A percentile compares a stretch with the other conserved stretches of the same genome.
Conservation (phyloP, 2,329 filamentous ascomycete species). For the Trichoderma gracile region DNA sequence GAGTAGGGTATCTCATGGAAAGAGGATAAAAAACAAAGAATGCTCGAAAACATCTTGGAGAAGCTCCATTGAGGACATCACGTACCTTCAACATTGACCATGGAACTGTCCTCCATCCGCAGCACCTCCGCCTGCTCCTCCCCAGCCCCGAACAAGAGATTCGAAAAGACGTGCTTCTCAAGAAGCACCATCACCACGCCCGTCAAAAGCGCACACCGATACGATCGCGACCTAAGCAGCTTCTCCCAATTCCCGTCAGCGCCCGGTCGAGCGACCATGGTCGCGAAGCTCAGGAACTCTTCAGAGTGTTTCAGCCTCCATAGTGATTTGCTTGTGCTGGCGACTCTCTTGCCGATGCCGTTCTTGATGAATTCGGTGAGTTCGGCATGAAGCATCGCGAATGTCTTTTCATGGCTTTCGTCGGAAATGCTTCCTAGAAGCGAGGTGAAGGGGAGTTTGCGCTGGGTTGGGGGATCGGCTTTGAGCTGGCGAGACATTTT, state of each 20-base stretch:
- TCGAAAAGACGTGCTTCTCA: conserved; percentile 34
- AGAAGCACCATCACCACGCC: conserved; percentile 37
- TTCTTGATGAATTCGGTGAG: conserved; percentile 30
- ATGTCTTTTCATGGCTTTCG: conserved; percentile 32
- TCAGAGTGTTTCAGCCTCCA: conserved; percentile 32
- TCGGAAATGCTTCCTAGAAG: conserved; percentile 19
- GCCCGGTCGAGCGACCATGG: conserved; percentile 36
- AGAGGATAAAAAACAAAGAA: too few relatives aligned
- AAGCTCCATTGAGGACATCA: too few relatives aligned
- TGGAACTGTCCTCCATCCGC: conserved; percentile 30
- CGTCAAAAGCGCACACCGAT: conserved; percentile 33
- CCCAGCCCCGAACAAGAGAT: conserved; percentile 38
- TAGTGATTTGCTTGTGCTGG: conserved; percentile 26
- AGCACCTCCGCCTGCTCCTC: conserved; percentile 32
- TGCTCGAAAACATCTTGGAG: too few relatives aligned
- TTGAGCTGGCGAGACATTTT: conserved; percentile 3
- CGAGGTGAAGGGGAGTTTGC: conserved; percentile 17
- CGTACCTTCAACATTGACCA: conserved; percentile 35
- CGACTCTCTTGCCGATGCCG: conserved; percentile 26
- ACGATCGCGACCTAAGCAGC: conserved; percentile 31
- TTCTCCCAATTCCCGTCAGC: conserved; percentile 34
- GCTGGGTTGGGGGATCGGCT: conserved; percentile 11
- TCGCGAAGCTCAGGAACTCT: conserved; percentile 33
- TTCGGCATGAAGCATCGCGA: conserved; percentile 31
- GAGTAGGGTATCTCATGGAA: not conserved